Evolutionary conservation across 2,329 filamentous ascomycete genomes (phyloP).

Genomic region (Penicillium sclerotiorum): DNA sequence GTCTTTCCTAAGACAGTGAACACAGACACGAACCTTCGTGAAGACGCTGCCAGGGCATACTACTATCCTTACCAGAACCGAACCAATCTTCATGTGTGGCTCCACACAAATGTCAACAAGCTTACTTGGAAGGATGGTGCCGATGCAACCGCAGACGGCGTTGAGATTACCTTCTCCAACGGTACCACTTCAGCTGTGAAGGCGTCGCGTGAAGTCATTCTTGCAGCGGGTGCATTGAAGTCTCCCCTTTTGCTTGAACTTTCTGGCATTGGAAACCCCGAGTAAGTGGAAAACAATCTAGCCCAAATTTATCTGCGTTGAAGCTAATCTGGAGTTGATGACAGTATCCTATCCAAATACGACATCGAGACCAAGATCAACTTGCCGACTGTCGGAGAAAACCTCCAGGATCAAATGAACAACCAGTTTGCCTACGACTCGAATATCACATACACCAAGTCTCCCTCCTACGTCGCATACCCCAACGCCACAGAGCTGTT

Average conservation of each 20-base stretch:
- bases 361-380: constrained; percentile 30
- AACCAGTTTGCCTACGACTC: constrained; percentile 17
- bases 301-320: accelerated
- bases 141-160: constrained; percentile 27
- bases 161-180: constrained; percentile 30
- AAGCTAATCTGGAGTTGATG: neutral
- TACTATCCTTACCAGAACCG: constrained; percentile 48
- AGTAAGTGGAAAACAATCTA: constrained; percentile 18
- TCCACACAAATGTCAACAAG: constrained; percentile 45
- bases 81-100: constrained; percentile 46
- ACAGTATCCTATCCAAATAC: constrained; percentile 29
- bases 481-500: constrained; percentile 28
- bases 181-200: constrained; percentile 29
- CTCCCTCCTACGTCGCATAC: constrained; percentile 22
- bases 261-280: constrained; percentile 58
- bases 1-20: constrained; percentile 49
- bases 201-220: constrained; percentile 56
- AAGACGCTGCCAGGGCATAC: constrained; percentile 53
- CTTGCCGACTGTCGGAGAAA: constrained; percentile 49
- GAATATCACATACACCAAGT: constrained; percentile 15
- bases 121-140: constrained; percentile 37
- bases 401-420: constrained; percentile 51
- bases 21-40: constrained; percentile 39
- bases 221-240: constrained; percentile 61
- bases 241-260: constrained; percentile 62